Conservation (phyloP, 306 rosid genomes). For the Hylodesmum podocarpum region DNA sequence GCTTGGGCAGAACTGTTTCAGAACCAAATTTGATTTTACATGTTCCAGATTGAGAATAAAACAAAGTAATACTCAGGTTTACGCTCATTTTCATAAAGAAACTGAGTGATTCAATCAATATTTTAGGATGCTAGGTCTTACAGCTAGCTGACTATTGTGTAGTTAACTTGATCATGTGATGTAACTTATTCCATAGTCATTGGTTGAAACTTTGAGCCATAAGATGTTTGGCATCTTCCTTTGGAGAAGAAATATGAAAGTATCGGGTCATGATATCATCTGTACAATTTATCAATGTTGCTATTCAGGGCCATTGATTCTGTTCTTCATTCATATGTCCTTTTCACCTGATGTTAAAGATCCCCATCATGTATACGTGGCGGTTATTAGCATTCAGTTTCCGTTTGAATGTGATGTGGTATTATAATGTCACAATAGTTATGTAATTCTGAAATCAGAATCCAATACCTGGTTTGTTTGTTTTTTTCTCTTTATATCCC, state of each 20-base stretch:
- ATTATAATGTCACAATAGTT: neutral
- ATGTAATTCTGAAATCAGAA: neutral
- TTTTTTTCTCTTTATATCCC: no score
- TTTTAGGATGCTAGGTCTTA: no score
- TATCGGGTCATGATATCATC: neutral
- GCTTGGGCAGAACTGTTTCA: neutral
- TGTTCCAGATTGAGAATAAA: conserved; percentile 19
- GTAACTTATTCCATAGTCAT: neutral
- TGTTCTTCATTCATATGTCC: neutral
- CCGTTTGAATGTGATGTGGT: neutral
- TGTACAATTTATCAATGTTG: neutral
- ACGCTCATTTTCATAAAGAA: conserved; percentile 9
- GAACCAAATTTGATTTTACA: conserved; percentile 11
- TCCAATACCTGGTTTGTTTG: neutral
- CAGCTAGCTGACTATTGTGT: no score
- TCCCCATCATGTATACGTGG: neutral
- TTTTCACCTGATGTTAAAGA: neutral
- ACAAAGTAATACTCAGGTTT: neutral
- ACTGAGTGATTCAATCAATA: neutral
- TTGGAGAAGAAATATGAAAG: neutral
- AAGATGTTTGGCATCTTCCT: conserved; percentile 19
- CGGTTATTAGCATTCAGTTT: neutral
- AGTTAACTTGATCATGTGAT: neutral
- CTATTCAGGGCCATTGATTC: neutral
- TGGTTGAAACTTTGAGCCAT: neutral